Base-by-base conservation (phyloP, 2,329 filamentous ascomycete genomes). In the Sporothrix mexicana region DNA sequence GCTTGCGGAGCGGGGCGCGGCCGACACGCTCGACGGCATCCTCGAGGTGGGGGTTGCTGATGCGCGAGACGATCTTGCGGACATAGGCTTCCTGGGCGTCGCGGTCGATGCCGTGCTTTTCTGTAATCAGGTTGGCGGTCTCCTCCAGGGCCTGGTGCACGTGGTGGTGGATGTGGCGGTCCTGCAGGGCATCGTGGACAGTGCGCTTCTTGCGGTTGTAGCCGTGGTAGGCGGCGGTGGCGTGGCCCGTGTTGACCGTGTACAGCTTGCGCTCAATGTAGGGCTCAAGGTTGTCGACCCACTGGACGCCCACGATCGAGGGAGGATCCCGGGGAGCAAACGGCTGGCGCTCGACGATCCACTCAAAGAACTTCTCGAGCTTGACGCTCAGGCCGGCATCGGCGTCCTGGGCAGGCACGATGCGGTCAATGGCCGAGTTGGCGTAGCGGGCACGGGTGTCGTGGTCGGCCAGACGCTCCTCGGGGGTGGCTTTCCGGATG, bases 221-320 rank as follows among this genome's bases (percentile, higher is more conserved):
- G 72, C 95, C 95, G 83, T 96, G 95, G 88, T 98, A 98, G 74
- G 96, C 95, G 23, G 95, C 95, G 8, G 95, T 97, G 74, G 96
- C 96, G 81, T 99, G 96, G 72, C 94, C 93, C 25, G 96, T 99
- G 89, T 99, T 99, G 88, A 99, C 95, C 25, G 96, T 99, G 88
- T 95, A 99, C 76, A 99, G 91, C 89, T 99, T 99, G 83, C 96
- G 95, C 90, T 99, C 96, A 79, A 99, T 98, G 85, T 95, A 99
- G 73, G 96, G 96, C 80, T 91, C 88, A 43, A 99, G 90, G 84
- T 98, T 88, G 76, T 94, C 90, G 74, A 98, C 96, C 90, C 93
- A 98, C 85, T 97, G 93, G 81, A 98, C 91, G 74, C 95, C 95
- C 77, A 96, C 83, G 79, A 99, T 95, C 20, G 88, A 83, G 6